Evolutionary conservation across 176 grass and related monocot genomes (phyloP).

Genomic region (Paspalum notatum): DNA sequence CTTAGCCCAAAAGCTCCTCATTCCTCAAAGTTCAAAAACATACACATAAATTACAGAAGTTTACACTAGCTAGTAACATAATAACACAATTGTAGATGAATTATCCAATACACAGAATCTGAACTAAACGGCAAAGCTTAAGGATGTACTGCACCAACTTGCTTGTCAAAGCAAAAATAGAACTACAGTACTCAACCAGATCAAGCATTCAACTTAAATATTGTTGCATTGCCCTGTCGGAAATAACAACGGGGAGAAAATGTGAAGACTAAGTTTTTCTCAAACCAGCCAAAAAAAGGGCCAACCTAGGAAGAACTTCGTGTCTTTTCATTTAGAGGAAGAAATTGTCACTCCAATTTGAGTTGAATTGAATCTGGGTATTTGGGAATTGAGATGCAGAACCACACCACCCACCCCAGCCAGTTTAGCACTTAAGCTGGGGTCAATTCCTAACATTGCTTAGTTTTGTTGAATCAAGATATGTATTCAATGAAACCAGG

Average conservation of each 20-base stretch:
- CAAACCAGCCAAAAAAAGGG: too few relatives aligned
- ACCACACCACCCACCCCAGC: too few relatives aligned
- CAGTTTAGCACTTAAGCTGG: too few relatives aligned
- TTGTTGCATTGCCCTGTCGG: background rate
- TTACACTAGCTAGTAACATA: background rate
- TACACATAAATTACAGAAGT: background rate
- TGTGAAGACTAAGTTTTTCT: background rate
- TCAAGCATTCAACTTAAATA: background rate
- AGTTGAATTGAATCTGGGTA: too few relatives aligned
- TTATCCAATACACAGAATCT: background rate
- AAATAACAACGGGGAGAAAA: background rate
- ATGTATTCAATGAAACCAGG: background rate
- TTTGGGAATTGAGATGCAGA: too few relatives aligned
- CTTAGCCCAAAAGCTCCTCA: conserved; percentile 80
- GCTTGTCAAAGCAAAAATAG: background rate
- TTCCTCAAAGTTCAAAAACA: conserved; percentile 43
- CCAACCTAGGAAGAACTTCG: too few relatives aligned
- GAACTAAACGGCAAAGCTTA: background rate
- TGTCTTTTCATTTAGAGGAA: too few relatives aligned
- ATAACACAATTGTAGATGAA: background rate
- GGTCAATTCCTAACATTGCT: too few relatives aligned
- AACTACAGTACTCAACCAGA: conserved; percentile 11
- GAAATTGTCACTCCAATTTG: too few relatives aligned
- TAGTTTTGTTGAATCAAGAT: background rate
- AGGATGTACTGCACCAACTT: background rate